Evolutionary conservation across 805 yeast genomes (phyloP), one percentile per base, ranked within the genome.

Genomic region (Blastobotrys muscicola): DNA sequence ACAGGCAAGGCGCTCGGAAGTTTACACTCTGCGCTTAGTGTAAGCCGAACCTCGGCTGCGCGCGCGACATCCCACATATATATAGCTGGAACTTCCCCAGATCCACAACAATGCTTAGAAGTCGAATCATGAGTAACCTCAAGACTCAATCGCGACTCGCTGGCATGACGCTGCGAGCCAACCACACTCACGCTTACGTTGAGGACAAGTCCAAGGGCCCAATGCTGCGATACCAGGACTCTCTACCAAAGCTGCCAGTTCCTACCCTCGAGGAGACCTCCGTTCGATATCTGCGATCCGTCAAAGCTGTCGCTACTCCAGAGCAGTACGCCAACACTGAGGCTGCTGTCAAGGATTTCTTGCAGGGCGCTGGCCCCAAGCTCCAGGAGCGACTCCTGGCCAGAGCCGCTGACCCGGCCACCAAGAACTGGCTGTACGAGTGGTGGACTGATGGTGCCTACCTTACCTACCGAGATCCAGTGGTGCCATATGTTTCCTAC

Each of bases 391-490:
- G 89, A 47, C 71, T 90, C 42, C 57, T 62, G 32, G 66, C 71
- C 20, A 76, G 77, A 52, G 80, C 90, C 26, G 54, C 65, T 29
- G 72, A 64, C 42, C 75, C 76, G 49, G 65, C 57, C 43, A 69
- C 66, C 45, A 80, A 86, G 59, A 90, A 90, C 63, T 90, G 98
- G 98, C 71, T 90, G 56, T 75, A 83, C 38, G 81, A 76, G 47
- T 86, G 82, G 73, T 90, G 98, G 98, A 95, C 90, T 62, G 82
- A 84, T 55, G 85, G 83, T 53, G 95, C 96, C 14, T 90, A 90
- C 65, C 70, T 90, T 69, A 78, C 82, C 34, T 89, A 86, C 67
- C 74, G 92, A 52, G 97, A 86, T 63, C 95, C 97, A 0, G 84
- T 90, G n/a, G 84, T 85, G 23, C 97, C 97, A 9, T 89, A 80